Evolutionary conservation across 768 basidiomycete genomes (phyloP).

Genomic region (Mycena filopes): DNA sequence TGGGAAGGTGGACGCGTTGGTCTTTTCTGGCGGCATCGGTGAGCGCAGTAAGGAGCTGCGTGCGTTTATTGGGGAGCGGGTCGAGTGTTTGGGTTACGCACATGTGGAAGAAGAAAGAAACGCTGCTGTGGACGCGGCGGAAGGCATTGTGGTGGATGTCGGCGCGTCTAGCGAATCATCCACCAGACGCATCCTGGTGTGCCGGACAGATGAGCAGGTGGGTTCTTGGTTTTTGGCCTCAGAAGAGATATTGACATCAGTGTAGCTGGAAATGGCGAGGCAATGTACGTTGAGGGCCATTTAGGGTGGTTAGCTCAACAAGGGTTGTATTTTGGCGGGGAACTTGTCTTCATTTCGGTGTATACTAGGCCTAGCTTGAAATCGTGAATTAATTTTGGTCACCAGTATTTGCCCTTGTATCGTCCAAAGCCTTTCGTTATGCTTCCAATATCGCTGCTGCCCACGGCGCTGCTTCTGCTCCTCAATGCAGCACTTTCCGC

Average conservation of each 20-base stretch:
- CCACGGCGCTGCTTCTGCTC: slow-evolving; percentile 48
- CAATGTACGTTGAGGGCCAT: slow-evolving; percentile 43
- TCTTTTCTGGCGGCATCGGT: slow-evolving; percentile 91
- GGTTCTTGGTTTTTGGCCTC: slow-evolving; percentile 22
- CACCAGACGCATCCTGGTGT: slow-evolving; percentile 60
- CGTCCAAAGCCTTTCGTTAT: slow-evolving; percentile 6
- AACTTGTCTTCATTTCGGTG: too few relatives aligned
- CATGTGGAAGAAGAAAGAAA: slow-evolving; percentile 62
- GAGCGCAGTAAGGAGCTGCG: slow-evolving; percentile 76
- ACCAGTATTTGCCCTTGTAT: neutral
- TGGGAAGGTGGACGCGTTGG: slow-evolving; percentile 77
- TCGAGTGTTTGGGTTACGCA: slow-evolving; percentile 72
- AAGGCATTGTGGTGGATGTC: slow-evolving; percentile 61
- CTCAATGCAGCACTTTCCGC: slow-evolving; percentile 42
- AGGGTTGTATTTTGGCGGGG: too few relatives aligned
- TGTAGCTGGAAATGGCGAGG: slow-evolving; percentile 56
- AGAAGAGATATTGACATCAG: neutral
- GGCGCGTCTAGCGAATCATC: slow-evolving; percentile 39
- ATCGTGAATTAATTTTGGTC: too few relatives aligned
- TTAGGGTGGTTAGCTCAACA: too few relatives aligned
- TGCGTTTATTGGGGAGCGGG: slow-evolving; percentile 60
- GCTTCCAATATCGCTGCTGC: slow-evolving; percentile 43
- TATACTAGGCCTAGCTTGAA: too few relatives aligned
- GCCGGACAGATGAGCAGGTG: slow-evolving; percentile 76
- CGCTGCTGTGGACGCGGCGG: slow-evolving; percentile 43